phyloP scores from a whole-genome alignment of 805 yeast genomes.

The Starmera dryadoides region DNA sequence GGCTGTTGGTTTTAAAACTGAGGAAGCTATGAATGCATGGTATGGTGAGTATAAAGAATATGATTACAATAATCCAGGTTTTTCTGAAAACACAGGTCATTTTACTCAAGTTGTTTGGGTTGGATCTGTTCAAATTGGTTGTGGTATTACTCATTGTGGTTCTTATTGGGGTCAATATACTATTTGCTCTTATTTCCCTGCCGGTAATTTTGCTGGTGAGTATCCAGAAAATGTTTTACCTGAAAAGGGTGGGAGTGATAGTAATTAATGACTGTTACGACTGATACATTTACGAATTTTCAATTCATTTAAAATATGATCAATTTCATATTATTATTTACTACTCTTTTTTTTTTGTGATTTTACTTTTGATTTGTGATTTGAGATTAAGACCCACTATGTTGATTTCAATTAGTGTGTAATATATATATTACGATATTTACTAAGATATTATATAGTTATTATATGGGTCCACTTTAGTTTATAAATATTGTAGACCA shows the following conservation, averaged over 20 bases:
- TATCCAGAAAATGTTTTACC: slow-evolving; percentile 27
- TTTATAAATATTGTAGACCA: too few species aligned
- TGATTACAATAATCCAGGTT: slow-evolving; percentile 41
- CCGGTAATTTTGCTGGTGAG: slow-evolving; percentile 55
- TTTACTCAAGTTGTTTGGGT: slow-evolving; percentile 81
- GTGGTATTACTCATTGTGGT: slow-evolving; percentile 59
- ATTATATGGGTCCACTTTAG: too few species aligned
- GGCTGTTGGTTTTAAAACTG: slow-evolving; percentile 59
- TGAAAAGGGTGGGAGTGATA: background rate
- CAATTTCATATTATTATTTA: too few species aligned
- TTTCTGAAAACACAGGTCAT: slow-evolving; percentile 53
- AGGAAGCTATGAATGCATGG: slow-evolving; percentile 70
- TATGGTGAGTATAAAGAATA: slow-evolving; percentile 55
- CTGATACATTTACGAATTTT: too few species aligned
- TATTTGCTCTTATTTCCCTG: slow-evolving; percentile 61
- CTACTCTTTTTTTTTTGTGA: too few species aligned
- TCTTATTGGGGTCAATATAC: slow-evolving; percentile 44
- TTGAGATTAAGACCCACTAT: too few species aligned
- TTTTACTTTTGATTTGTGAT: too few species aligned
- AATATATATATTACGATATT: too few species aligned
- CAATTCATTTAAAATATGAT: too few species aligned
- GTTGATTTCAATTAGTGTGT: too few species aligned
- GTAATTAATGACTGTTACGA: too few species aligned
- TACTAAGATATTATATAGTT: too few species aligned
- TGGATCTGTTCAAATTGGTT: slow-evolving; percentile 53